These are phyloP conservation scores for Vickermania ingenoplastis DNA, from an alignment of 208 protist genomes.

Conservation along the genomic window DNA sequence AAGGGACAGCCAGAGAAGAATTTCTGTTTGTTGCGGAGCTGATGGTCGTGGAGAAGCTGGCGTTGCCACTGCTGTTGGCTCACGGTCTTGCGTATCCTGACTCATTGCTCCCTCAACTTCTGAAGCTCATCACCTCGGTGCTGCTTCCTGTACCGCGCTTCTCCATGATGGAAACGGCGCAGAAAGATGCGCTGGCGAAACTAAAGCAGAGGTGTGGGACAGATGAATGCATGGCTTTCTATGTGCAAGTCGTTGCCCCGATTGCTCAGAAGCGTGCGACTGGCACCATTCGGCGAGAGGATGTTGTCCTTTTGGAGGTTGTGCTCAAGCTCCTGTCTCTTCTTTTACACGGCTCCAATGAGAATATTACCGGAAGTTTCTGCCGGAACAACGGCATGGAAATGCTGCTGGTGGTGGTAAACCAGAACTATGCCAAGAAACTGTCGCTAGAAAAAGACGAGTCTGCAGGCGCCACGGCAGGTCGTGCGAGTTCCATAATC, in stretches of 20 bases:
- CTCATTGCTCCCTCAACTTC: slow-evolving; percentile 62
- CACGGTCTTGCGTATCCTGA: slow-evolving; percentile 67
- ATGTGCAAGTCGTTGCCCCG: slow-evolving; percentile 69
- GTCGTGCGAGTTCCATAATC: not conserved
- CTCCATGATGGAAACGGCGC: slow-evolving; percentile 39
- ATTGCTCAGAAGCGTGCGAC: slow-evolving; percentile 57
- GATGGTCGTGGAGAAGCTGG: slow-evolving; percentile 70
- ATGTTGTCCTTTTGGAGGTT: slow-evolving; percentile 69
- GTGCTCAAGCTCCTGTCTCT: slow-evolving; percentile 56
- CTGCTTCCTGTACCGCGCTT: slow-evolving; percentile 54
- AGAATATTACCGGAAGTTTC: slow-evolving; percentile 58
- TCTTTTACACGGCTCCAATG: slow-evolving; percentile 46
- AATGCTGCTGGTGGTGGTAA: slow-evolving; percentile 73
- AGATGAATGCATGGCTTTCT: slow-evolving; percentile 75
- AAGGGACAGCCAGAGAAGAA: slow-evolving; percentile 27
- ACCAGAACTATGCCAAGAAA: slow-evolving; percentile 66
- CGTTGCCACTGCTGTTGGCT: slow-evolving; percentile 65
- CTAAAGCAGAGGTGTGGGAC: slow-evolving; percentile 59
- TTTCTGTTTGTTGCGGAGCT: slow-evolving; percentile 75
- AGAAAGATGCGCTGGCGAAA: slow-evolving; percentile 50
- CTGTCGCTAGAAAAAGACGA: slow-evolving; percentile 12
- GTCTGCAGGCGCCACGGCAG: slow-evolving; percentile 1
- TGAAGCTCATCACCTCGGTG: slow-evolving; percentile 65
- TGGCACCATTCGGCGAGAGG: slow-evolving; percentile 30
- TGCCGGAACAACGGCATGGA: slow-evolving; percentile 77